phyloP scores from a whole-genome alignment of 2,329 filamentous ascomycete species.

The Harringtonia aguacate region DNA sequence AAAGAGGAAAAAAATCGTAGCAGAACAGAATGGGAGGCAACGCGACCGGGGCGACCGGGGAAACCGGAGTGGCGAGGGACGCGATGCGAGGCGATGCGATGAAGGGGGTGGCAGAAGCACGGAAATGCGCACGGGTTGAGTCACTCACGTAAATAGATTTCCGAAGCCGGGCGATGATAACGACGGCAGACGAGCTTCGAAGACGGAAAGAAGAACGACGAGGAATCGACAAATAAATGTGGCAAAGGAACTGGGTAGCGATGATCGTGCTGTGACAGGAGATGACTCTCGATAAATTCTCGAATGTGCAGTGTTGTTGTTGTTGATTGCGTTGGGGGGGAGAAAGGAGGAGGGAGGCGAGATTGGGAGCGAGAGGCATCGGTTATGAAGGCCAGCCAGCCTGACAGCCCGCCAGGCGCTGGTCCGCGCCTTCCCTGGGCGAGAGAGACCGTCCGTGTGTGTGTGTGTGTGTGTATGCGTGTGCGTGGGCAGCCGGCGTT shows the following conservation, averaged over 20 bases:
- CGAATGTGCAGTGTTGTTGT: slow-evolving; percentile 28
- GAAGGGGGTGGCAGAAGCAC: too few species aligned
- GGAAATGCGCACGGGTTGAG: slow-evolving; percentile 8
- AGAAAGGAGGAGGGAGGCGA: slow-evolving; percentile 20
- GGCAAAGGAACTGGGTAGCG: slow-evolving; percentile 40
- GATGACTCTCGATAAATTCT: slow-evolving; percentile 40
- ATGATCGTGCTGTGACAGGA: slow-evolving; percentile 51
- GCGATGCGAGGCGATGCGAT: too few species aligned
- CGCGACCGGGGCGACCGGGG: background rate
- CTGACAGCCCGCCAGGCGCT: background rate
- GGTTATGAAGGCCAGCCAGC: slow-evolving; percentile 13
- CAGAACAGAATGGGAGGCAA: background rate
- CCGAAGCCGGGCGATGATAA: slow-evolving; percentile 17
- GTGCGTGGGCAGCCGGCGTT: too few species aligned
- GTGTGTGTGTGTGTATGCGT: too few species aligned
- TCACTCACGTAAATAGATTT: slow-evolving; percentile 21
- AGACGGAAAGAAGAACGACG: slow-evolving; percentile 12
- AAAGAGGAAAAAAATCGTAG: background rate
- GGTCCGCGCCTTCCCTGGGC: background rate
- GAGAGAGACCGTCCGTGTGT: too few species aligned
- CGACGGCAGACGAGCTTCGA: slow-evolving; percentile 18
- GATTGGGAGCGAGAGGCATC: slow-evolving; percentile 16
- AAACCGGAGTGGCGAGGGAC: too few species aligned
- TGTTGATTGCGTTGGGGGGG: slow-evolving; percentile 38
- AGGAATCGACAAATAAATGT: slow-evolving; percentile 22